Evolutionary conservation across 495 filamentous ascomycete species (phyloP).

Genomic region (Durotheca rogersii): DNA sequence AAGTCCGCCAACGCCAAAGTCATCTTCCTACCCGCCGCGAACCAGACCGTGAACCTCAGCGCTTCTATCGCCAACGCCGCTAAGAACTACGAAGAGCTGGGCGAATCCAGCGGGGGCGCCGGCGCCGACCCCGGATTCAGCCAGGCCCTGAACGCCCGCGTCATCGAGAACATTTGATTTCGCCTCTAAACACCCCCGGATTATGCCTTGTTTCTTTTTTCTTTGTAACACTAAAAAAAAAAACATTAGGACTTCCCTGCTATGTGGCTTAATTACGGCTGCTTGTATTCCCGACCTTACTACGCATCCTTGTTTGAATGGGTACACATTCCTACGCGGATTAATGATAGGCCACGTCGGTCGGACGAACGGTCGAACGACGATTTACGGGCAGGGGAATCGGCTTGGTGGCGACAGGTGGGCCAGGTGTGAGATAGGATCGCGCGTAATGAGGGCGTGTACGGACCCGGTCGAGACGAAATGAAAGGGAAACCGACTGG

Average conservation of each 20-base stretch:
- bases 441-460: not conserved
- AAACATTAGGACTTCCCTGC: no score
- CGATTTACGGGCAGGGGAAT: no score
- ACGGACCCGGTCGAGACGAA: not conserved
- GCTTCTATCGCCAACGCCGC: slow-evolving; percentile 27
- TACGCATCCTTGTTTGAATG: not conserved
- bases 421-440: no score
- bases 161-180: slow-evolving; percentile 83
- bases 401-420: no score
- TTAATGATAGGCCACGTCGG: not conserved
- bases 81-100: slow-evolving; percentile 29
- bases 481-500: not conserved
- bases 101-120: slow-evolving; percentile 38
- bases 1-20: slow-evolving; percentile 95
- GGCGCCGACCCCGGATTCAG: slow-evolving; percentile 67
- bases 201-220: no score
- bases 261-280: not conserved
- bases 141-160: slow-evolving; percentile 76
- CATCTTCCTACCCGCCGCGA: slow-evolving; percentile 80
- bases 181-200: no score
- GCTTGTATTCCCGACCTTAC: not conserved
- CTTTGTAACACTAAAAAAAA: no score
- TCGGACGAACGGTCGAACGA: not conserved
- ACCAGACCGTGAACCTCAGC: slow-evolving; percentile 60
- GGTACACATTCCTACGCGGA: not conserved